Base-by-base conservation (phyloP, 1,284 basidiomycete genomes). In the Puccinia triticina region DNA sequence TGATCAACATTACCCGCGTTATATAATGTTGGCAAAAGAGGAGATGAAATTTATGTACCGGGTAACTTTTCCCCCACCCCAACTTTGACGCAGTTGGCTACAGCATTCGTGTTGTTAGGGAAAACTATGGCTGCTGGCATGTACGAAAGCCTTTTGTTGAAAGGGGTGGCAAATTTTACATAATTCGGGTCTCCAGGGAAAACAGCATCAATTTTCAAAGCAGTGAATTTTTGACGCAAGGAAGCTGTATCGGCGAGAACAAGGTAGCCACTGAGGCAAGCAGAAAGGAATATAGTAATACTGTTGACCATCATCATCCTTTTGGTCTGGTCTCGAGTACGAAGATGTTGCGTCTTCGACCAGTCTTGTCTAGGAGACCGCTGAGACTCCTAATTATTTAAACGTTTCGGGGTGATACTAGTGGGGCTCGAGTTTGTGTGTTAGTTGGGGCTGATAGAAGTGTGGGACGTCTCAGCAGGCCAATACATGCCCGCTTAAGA, bases 151-250 rank as follows among this genome's bases (percentile, higher is more conserved):
- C 78, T 34, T 34, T 73, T 72, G 59, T 80, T 80, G 55, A 43
- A 80, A 46, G 78, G 18, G 23, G 37, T 59, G 23, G 78, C 3
- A 50, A 80, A 61, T 50, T 61, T 59, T 23, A 26, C 37, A 37
- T 72, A 80, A 16, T 73, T 48, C 21, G 78, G 34, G 59, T 80
- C 78, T 57, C 55, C 69, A 18, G 78, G 78, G 69, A 80, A 80
- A 0, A 80, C 53, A 18, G 78, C 78, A n/a, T 73, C 69, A 32
- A 80, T 73, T 37, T 80, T 80, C n/a, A 61, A 26, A 18, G 67
- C 23, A 37, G 46, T 53, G 55, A 79, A 71, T 57, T 79, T 67
- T 40, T 55, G 40, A 18, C 50, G 61, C 26, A 71, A 21, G 12
- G 77, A 79, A 21, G 48, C 61, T 29, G 66, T 57, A 59, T 79